These are phyloP conservation scores for Bullera alba DNA, from an alignment of 768 basidiomycete genomes.

Conservation along the genomic window DNA sequence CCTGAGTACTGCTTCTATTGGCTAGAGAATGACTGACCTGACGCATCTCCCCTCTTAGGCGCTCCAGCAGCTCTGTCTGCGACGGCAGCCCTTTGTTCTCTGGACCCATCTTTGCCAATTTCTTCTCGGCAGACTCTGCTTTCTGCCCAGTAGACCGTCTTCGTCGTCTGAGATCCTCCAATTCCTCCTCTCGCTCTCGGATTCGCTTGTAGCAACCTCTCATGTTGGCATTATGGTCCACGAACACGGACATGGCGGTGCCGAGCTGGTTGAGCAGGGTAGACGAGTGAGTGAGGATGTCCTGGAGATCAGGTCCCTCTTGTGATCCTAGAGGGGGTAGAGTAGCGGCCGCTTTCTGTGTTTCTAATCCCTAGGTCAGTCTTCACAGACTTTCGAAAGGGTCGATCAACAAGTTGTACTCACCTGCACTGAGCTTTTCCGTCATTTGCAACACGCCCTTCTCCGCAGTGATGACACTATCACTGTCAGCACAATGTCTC, in stretches of 20 bases:
- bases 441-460: constrained; percentile 59
- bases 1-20: not conserved
- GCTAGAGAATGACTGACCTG: constrained; percentile 2
- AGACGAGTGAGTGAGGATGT: constrained; percentile 65
- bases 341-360: constrained; percentile 33
- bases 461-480: constrained; percentile 69
- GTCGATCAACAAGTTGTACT: constrained; percentile 2
- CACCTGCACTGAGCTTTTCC: constrained; percentile 30
- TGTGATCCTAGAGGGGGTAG: constrained; percentile 44
- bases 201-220: constrained; percentile 71
- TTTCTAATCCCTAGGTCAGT: constrained; percentile 19
- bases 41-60: constrained; percentile 65
- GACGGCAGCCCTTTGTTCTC: constrained; percentile 73
- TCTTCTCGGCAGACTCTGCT: constrained; percentile 78
- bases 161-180: constrained; percentile 68
- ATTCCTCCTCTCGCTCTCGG: constrained; percentile 71
- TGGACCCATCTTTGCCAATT: constrained; percentile 78
- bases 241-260: constrained; percentile 61
- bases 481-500: not conserved
- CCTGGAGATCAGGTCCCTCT: constrained; percentile 49
- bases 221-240: constrained; percentile 62
- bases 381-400: not conserved
- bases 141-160: constrained; percentile 61
- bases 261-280: constrained; percentile 63
- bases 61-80: constrained; percentile 67